Evolutionary conservation across 805 yeast genomes (phyloP), one percentile per base, ranked within the genome.

Genomic region (Pichia rugopelliculosa): DNA sequence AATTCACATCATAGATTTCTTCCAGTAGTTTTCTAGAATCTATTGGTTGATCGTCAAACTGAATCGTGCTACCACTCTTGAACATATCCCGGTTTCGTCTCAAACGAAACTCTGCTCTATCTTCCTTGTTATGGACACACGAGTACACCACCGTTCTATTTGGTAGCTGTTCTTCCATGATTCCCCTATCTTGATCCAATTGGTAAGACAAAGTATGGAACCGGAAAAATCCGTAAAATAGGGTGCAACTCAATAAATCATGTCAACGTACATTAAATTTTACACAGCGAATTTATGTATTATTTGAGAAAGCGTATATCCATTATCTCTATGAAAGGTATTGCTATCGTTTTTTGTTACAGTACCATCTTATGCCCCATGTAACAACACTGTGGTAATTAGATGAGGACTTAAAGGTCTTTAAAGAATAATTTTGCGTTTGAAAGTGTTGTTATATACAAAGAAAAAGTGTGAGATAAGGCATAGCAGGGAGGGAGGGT

Each of bases 131-230:
- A 17, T 33, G 22, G 20, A 42, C 20, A 26, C 44, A 47, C 1
- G 50, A 33, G 12, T 47, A 47, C 4, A 47, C 46, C 15, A 34
- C 42, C 8, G 41, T 22, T 12, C 21, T 36, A 34, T 42, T 42
- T 13, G 5, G 20, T 12, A 18, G 4, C 18, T 21, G 41, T 5
- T 44, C 46, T 21, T 37, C 46, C 46, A 44, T 44, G 2, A 5
- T 22, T n/a, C n/a, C 15, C 18, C 33, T 3, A 27, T n/a, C 7
- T 10, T 30, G 7, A 8, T 30, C 10, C 34, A 30, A 17, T n/a
- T 30, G 17, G 12, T 15, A 4, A n/a, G 10, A 11, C 10, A n/a
- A 18, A 6, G n/a, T 17, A 30, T n/a, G 10, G 18, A 15, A 27
- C 9, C 10, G 17, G 10, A 30, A 30, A 13, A 26, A 6, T 6